Evolutionary conservation across 805 yeast species (phyloP).

Genomic region (Clavispora vitiphila): DNA sequence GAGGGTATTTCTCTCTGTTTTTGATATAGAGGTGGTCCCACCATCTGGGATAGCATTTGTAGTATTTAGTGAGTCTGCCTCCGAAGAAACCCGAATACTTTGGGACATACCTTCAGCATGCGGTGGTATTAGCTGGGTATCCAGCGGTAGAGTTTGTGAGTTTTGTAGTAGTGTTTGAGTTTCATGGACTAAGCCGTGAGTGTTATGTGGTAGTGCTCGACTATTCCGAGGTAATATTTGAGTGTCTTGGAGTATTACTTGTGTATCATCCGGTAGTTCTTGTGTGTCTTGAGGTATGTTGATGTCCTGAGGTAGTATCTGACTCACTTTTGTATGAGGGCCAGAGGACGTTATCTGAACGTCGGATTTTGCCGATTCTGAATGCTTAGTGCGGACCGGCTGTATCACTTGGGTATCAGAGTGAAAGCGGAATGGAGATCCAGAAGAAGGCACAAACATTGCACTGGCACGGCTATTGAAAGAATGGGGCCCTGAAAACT

Average conservation of each 20-base stretch:
- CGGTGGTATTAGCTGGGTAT: background rate
- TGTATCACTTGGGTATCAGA: slow-evolving; percentile 4
- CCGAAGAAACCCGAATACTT: no score
- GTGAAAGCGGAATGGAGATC: background rate
- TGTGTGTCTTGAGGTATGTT: background rate
- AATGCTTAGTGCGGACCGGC: background rate
- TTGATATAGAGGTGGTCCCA: background rate
- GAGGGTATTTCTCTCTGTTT: background rate
- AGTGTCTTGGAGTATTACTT: no score
- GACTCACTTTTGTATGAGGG: background rate
- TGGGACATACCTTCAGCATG: background rate
- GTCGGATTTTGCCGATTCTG: background rate
- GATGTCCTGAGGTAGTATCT: background rate
- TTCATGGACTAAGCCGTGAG: background rate
- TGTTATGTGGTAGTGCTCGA: background rate
- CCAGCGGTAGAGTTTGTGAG: background rate
- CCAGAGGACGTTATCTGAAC: background rate
- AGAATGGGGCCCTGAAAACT: background rate
- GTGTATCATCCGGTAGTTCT: no score
- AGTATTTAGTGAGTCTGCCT: no score
- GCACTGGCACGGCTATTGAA: background rate
- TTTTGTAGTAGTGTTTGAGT: background rate
- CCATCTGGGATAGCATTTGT: background rate
- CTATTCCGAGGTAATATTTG: no score
- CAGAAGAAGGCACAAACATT: background rate